These are phyloP conservation scores for Trametes meyenii DNA, from an alignment of 768 basidiomycete genomes.

Conservation along the genomic window DNA sequence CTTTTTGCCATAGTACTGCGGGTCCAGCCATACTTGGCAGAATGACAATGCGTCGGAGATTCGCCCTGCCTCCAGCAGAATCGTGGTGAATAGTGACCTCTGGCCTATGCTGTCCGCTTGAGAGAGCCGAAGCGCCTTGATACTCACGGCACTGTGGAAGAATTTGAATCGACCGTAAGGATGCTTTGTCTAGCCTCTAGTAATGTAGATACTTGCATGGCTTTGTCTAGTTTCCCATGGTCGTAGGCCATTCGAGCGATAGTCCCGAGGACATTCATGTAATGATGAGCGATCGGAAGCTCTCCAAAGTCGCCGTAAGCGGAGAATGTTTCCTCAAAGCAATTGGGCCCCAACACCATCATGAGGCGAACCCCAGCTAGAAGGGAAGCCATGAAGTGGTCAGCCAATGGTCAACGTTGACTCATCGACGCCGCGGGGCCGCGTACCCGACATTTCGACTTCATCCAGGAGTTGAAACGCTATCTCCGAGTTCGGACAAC, in stretches of 20 bases:
- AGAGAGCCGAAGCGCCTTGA: slow-evolving; percentile 43
- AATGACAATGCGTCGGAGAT: slow-evolving; percentile 45
- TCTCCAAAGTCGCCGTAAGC: slow-evolving; percentile 41
- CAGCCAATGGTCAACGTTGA: too few species aligned
- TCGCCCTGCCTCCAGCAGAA: slow-evolving; percentile 39
- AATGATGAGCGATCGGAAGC: slow-evolving; percentile 43
- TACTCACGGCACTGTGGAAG: slow-evolving; percentile 34
- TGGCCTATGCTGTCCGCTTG: too few species aligned
- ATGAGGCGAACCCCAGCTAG: slow-evolving; percentile 35
- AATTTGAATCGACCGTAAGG: background rate
- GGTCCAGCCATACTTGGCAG: slow-evolving; percentile 35
- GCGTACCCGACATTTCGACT: too few species aligned
- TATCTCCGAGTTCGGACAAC: too few species aligned
- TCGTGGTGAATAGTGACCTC: slow-evolving; percentile 40
- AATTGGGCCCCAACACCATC: slow-evolving; percentile 34
- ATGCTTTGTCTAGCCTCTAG: background rate
- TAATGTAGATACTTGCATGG: slow-evolving; percentile 34
- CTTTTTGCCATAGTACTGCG: slow-evolving; percentile 3
- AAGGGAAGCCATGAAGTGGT: too few species aligned
- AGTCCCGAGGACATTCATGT: slow-evolving; percentile 46
- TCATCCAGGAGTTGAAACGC: too few species aligned
- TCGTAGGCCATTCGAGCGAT: slow-evolving; percentile 39
- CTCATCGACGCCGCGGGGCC: too few species aligned
- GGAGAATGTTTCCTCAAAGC: slow-evolving; percentile 40
- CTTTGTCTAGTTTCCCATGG: slow-evolving; percentile 33